Percentiles rank a stretch among this genome's conserved stretches.
These are phyloP conservation scores for Tricholoma matsutake DNA, from an alignment of 768 basidiomycete genomes.

Conservation along the genomic window DNA sequence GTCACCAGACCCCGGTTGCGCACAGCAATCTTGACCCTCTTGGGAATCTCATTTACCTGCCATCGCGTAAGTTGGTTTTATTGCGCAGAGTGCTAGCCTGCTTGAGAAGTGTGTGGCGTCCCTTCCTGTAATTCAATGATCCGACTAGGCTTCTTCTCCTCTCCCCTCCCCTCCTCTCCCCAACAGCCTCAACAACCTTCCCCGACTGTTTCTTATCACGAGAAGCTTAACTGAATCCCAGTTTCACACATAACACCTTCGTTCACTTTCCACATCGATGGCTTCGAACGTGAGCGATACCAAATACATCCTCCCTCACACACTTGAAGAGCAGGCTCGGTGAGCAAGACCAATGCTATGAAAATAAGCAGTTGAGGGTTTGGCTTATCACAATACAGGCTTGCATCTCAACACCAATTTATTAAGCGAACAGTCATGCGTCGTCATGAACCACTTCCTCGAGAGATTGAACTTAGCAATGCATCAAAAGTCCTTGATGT, in stretches of 20 bases:
- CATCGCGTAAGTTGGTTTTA: background rate
- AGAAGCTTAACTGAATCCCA: background rate
- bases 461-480: background rate
- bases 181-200: background rate
- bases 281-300: background rate
- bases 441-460: background rate
- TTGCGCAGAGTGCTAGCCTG: background rate
- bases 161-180: too few species aligned
- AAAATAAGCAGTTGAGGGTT: too few species aligned
- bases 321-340: background rate
- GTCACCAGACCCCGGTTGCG: too few species aligned
- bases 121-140: background rate
- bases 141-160: background rate
- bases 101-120: background rate
- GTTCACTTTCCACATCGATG: background rate
- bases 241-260: background rate
- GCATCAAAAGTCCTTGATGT: conserved; percentile 2
- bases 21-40: background rate
- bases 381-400: background rate
- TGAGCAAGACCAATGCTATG: background rate
- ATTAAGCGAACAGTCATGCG: background rate
- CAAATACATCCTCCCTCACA: background rate
- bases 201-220: background rate
- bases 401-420: background rate
- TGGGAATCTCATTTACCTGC: background rate